phyloP scores from a whole-genome alignment of 768 basidiomycete genomes.

The Mycena galericulata region DNA sequence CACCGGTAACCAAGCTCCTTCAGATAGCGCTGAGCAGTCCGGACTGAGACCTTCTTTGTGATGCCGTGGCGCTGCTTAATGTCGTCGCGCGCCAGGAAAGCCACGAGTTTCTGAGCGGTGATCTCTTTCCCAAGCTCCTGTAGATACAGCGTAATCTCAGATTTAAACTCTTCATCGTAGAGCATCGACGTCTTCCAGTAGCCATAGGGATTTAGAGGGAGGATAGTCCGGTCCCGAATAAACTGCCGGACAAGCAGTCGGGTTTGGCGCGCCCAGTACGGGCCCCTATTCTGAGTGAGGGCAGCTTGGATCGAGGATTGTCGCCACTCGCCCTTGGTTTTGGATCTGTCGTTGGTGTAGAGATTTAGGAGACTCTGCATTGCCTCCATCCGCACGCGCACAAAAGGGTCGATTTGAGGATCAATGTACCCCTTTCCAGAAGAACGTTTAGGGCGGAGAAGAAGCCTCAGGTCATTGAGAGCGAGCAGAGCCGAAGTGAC shows the following conservation, averaged over 20 bases:
- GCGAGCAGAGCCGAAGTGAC: not conserved
- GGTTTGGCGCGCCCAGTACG: not conserved
- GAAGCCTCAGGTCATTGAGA: not conserved
- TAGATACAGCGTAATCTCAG: constrained; percentile 32
- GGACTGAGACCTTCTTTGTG: constrained; percentile 34
- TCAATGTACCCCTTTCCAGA: not conserved
- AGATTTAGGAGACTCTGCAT: constrained; percentile 18
- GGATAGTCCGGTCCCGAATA: constrained; percentile 17
- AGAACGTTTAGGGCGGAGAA: not conserved
- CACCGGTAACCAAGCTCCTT: constrained; percentile 39
- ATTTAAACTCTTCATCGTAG: constrained; percentile 34
- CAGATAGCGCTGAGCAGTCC: constrained; percentile 43
- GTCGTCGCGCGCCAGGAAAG: constrained; percentile 23
- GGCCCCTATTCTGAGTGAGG: not conserved
- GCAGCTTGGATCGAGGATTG: constrained; percentile 6
- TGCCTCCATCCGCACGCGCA: constrained; percentile 10
- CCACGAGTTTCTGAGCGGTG: constrained; percentile 37
- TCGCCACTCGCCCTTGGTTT: not conserved
- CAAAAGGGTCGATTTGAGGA: constrained; percentile 1
- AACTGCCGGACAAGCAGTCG: constrained; percentile 11
- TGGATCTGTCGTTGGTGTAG: not conserved
- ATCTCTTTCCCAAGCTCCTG: constrained; percentile 40
- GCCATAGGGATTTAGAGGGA: constrained; percentile 30
- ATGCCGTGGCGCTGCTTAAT: constrained; percentile 26
- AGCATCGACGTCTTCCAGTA: constrained; percentile 29